Percentiles rank a stretch among this genome's conserved stretches.
Evolutionary conservation across 495 filamentous ascomycete species (phyloP).

Genomic region (Neurospora hispaniola): DNA sequence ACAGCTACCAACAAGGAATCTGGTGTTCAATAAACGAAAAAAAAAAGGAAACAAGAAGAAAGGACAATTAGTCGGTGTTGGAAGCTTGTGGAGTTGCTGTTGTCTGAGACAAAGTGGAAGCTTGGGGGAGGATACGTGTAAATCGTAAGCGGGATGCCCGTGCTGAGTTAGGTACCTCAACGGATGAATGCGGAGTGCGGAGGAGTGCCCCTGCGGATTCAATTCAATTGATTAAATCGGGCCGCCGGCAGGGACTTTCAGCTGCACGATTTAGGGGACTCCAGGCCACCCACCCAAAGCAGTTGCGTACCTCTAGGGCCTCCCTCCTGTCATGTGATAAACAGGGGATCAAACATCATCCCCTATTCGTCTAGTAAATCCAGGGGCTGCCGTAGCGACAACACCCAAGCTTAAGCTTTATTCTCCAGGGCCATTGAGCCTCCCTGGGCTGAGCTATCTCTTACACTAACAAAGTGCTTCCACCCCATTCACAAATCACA

Average conservation of each 20-base stretch:
- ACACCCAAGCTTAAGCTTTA: background rate
- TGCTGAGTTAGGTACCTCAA: background rate
- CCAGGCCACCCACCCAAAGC: background rate
- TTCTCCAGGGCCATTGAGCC: background rate
- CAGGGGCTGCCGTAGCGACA: background rate
- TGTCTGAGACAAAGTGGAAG: background rate
- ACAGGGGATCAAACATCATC: background rate
- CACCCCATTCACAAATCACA: background rate
- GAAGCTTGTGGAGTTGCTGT: background rate
- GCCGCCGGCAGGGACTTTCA: background rate
- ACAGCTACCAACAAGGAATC: background rate
- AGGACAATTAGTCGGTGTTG: background rate
- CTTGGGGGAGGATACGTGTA: background rate
- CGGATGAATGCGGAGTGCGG: background rate
- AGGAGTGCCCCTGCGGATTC: background rate
- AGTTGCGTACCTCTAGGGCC: background rate
- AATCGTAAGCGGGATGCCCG: background rate
- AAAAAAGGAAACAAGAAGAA: background rate
- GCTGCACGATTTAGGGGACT: background rate
- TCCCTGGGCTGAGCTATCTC: background rate
- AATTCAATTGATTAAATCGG: background rate
- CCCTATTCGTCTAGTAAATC: background rate
- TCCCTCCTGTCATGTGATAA: background rate
- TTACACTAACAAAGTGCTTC: background rate
- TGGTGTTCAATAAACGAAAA: background rate